Evolutionary conservation across 805 yeast species (phyloP), one percentile per base, ranked within the genome.

Genomic region (Yarrowia porcina): DNA sequence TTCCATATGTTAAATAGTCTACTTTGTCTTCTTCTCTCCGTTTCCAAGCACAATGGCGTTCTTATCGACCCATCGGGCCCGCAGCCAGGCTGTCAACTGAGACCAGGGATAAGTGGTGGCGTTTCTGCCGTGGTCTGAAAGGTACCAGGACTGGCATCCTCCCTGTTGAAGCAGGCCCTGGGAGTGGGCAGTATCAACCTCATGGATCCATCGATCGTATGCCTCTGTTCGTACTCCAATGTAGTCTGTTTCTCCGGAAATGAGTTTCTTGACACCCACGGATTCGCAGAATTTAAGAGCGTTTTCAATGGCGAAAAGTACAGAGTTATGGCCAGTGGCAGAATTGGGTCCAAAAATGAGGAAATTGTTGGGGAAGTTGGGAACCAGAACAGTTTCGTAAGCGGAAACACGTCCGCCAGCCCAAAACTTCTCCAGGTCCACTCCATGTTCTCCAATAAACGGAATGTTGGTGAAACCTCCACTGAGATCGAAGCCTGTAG

Each of bases 101-200:
- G 61, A 38, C 67, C 67, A 65, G 8, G 68, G 68, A 30, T 65
- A 66, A 7, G 67, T 52, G 13, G 64, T 36, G 17, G 61, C 59
- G 45, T 66, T 66, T 28, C 56, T 33, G 10, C 64, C 67, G 28
- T 41, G 20, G 11, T 61, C 63, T 8, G 50, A 28, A 9, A 56
- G 44, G 30, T 66, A 66, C 68, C 68, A 66, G 4, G 68, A 66
- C 21, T 35, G 41, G 27, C 68, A 66, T 2, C 68, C 68, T 12
- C 68, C 68, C 36, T 38, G 30, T 2, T 56, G 50, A 6, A 65
- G 36, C 17, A 66, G 64, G 1, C 63, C 52, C 36, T 61, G 36
- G 9, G 39, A 30, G 27, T 65, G 61, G 23, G 65, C 61, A 1
- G 41, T 49, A 12, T 60, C 47, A n/a, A 66, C 32, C 13, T 35